Evolutionary conservation across 2,329 filamentous ascomycete species (phyloP), one percentile per base, ranked within the genome.

Genomic region (Xylaria sp.): DNA sequence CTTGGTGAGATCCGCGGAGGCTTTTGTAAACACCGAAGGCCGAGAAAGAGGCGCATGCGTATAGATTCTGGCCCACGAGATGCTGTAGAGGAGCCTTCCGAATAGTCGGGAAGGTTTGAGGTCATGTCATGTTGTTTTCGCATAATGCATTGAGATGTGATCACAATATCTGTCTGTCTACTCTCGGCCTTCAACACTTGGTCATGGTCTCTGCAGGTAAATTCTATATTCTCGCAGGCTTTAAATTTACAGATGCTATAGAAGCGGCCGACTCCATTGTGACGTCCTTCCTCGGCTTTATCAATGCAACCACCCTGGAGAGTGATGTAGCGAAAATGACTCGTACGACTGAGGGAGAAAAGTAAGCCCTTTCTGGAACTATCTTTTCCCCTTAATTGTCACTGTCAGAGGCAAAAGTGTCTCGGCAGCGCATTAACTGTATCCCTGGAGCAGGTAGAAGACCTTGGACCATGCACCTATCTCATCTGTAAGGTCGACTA

Each of bases 281-380:
- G 0, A 69, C 74, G 5, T 64, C 75, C 0, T 70, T 72, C 8
- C 71, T 79, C n/a, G 72, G 76, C 1, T 78, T 78, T n/a, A 51
- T 74, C 55, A 78, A 76, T 54, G 71, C 73, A 3, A 75, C 71
- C 8, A 67, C 70, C 9, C 64, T 78, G 15, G 76, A 79, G 61
- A 67, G 66, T 13, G 66, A 74, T 9, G 63, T 75, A 18, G 70
- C 70, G 9, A 61, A 52, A 10, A 69, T 75, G 5, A 60, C 64
- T 18, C 67, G 58, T 2, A 74, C 71, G 0, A 60, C 41, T 13
- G 72, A 73, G 1, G 72, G 75, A 6, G 10, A 41, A 75, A 55
- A 25, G 13, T 44, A 44, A 18, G 13, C 18, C 41, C 15, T 20
- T 8, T n/a, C 41, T 20, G 7, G 41, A 7, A n/a, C 18, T n/a